Conservation (phyloP, 2,329 filamentous ascomycete genomes). For the Blastomyces gilchristii region DNA sequence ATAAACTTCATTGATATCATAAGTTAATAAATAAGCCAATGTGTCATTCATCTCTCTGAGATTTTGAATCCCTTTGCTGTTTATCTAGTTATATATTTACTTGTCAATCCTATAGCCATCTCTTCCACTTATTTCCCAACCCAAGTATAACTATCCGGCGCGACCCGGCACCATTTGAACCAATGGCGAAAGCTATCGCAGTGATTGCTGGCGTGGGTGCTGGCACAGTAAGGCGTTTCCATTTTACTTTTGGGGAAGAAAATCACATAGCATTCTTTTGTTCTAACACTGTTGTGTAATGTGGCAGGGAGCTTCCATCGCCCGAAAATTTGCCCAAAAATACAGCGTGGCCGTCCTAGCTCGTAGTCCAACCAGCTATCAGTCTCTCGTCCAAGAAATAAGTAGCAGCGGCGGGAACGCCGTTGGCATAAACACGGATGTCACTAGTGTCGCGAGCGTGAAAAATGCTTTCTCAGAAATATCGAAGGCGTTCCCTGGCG, state of each 20-base stretch:
- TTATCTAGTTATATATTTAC: background rate
- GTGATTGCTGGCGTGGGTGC: constrained; percentile 40
- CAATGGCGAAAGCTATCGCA: constrained; percentile 36
- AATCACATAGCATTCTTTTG: constrained; percentile 5
- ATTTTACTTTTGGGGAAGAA: background rate
- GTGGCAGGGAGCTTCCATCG: constrained; percentile 45
- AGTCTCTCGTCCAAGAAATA: constrained; percentile 49
- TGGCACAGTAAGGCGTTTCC: constrained; percentile 29
- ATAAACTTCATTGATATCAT: too few species aligned
- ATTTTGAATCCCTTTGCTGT: background rate
- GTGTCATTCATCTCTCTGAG: too few species aligned
- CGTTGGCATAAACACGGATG: constrained; percentile 51
- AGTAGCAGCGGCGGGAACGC: constrained; percentile 49
- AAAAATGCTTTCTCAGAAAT: constrained; percentile 46
- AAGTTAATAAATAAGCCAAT: too few species aligned
- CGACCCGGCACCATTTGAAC: background rate
- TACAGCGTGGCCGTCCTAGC: constrained; percentile 53
- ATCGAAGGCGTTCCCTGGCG: constrained; percentile 42
- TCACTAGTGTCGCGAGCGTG: constrained; percentile 44
- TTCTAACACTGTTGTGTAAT: constrained; percentile 26
- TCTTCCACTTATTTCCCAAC: background rate
- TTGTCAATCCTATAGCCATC: background rate
- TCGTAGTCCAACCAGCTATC: constrained; percentile 48
- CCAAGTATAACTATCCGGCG: background rate
- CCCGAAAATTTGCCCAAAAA: constrained; percentile 47